Evolutionary conservation across 2,329 filamentous ascomycete species (phyloP).

Genomic region (Colletotrichum limetticola): DNA sequence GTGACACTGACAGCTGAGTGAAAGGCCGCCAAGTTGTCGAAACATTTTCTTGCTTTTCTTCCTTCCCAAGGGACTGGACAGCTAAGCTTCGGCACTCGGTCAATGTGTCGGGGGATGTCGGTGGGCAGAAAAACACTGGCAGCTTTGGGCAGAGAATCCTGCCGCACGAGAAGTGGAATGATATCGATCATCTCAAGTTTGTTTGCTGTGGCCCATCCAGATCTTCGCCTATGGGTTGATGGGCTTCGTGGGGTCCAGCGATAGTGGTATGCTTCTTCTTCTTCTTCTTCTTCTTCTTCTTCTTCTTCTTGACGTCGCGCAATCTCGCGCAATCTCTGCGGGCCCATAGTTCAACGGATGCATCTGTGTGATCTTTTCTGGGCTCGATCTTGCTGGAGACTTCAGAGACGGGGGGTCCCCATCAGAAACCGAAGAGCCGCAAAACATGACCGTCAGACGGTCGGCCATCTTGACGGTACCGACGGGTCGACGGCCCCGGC

Average conservation of each 20-base stretch:
- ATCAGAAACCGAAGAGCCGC: constrained; percentile 19
- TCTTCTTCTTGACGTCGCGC: not conserved
- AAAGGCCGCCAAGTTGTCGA: not conserved
- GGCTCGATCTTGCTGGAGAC: not conserved
- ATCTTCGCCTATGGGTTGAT: constrained; percentile 1
- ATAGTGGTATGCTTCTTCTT: not conserved
- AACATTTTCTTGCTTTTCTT: not conserved
- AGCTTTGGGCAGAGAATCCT: not conserved
- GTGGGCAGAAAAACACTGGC: not conserved
- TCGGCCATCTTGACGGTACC: not conserved
- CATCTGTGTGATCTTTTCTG: not conserved
- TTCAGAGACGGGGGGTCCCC: not conserved
- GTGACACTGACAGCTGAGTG: constrained; percentile 12
- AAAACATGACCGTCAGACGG: not conserved
- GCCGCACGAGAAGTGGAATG: not conserved
- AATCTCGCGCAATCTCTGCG: not conserved
- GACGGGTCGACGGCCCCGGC: constrained; percentile 2
- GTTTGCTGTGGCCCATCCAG: not conserved
- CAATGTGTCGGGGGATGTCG: not conserved
- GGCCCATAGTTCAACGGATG: not conserved
- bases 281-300: not conserved
- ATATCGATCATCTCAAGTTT: not conserved
- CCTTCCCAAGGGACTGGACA: not conserved
- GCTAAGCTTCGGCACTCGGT: not conserved
- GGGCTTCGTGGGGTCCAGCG: constrained; percentile 4